Base-by-base conservation (phyloP, 2,329 filamentous ascomycete genomes). In the Trichoderma breve region DNA sequence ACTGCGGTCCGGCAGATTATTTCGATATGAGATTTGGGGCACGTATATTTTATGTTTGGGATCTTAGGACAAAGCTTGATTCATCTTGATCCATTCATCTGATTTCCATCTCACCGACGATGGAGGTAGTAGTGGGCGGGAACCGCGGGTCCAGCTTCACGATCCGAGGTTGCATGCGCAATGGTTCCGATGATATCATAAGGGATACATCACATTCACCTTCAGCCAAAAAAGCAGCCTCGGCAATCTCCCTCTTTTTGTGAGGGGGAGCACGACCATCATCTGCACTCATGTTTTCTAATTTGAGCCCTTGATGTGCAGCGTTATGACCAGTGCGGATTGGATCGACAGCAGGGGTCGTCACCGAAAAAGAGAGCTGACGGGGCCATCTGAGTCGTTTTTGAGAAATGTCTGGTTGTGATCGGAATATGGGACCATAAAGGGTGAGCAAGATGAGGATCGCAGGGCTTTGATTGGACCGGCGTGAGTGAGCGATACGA, bases 121-220 rank as follows among this genome's bases (percentile, higher is more conserved):
- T 36, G 28, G 55, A 30, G 18, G 28, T 14, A 1, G 26, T 58
- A 1, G 26, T 58, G 55, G 55, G 55, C 26, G 55, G 26, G 26
- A 30, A 11, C 3, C 47, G 26, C 39, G 26, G 39, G 7, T 32
- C 28, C 39, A 34, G 62, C 39, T 32, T 24, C 47, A 24, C 21
- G 47, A 53, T 53, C 11, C 21, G 11, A 53, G 47, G 47, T 24
- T 53, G n/a, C 43, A 53, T 51, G 43, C n/a, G 21, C 47, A 12
- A 24, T 24, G 47, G 11, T 53, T 53, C 47, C 28, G n/a, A 64
- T 64, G 62, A 64, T 51, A 64, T 64, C 62, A 64, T 64, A 21
- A 32, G 26, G 28, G 21, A 51, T n/a, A 14, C 30, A 32, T 51
- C 15, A 47, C 21, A 24, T 24, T 53, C n/a, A 53, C 1, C 47